Evolutionary conservation across 2,329 filamentous ascomycete species (phyloP), one percentile per base, ranked within the genome.

Genomic region (Teratosphaeria gauchensis): DNA sequence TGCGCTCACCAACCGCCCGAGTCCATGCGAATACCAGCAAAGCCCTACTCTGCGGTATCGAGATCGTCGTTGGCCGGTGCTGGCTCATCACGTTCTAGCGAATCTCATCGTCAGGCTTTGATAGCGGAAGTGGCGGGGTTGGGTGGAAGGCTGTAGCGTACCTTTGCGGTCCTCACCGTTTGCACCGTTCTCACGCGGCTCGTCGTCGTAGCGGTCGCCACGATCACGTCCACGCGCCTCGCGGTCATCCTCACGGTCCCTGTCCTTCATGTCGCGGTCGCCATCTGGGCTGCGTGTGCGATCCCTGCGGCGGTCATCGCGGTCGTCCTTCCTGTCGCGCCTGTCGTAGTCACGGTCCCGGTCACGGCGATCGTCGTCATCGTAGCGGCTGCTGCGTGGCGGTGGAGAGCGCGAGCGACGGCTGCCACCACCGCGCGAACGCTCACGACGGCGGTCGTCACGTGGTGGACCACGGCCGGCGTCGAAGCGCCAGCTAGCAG

Each of bases 401-500:
- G 83, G 76, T 54, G 78, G 83, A 35, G 82, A 82, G 32, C 66
- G 68, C 65, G 75, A 77, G 58, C 77, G 75, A 64, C 90, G 87
- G 30, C 48, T 53, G 46, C 55, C 32, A 63, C 90, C 90, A 63
- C 24, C 24, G 24, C 87, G 89, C 58, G 88, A 88, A 62, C 89
- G 88, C 61, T 90, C 87, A 66, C 87, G 63, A 46, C 65, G 61
- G 33, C 79, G 51, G 14, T 69, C 70, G 64, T 78, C 72, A 60
- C 88, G 88, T 59, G 88, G 86, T 66, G 87, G 88, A 69, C 42
- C 42, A 48, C 88, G 85, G 61, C 92, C 92, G 66, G 90, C 91
- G 75, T 96, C 94, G 73, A 99, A 99, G 62, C 94, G 89, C 94
- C 94, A 99, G 32, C 92, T 97, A 56, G 94, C 94, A 66, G 94